Conservation (phyloP, 2,329 filamentous ascomycete species). For the Monosporascus sp. region DNA sequence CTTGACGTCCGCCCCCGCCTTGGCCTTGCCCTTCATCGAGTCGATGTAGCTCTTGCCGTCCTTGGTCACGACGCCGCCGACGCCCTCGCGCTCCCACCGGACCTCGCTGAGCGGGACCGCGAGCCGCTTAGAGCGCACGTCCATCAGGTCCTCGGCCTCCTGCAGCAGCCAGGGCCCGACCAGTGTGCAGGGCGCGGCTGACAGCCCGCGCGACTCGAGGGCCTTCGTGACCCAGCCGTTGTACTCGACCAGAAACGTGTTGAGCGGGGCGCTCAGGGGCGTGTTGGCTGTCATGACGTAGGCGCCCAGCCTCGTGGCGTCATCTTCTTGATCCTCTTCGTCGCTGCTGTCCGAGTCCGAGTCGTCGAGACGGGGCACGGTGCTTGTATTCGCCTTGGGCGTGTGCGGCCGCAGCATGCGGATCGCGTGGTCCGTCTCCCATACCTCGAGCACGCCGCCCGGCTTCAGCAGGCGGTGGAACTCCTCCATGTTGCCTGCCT, state of each 20-base stretch:
- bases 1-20: slow-evolving; percentile 24
- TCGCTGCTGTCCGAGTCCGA: slow-evolving; percentile 24
- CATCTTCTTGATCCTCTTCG: slow-evolving; percentile 53
- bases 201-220: slow-evolving; percentile 64
- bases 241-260: slow-evolving; percentile 76
- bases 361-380: slow-evolving; percentile 16
- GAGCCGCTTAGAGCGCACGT: slow-evolving; percentile 67
- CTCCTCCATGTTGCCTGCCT: slow-evolving; percentile 59
- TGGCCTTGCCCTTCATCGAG: slow-evolving; percentile 43
- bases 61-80: slow-evolving; percentile 56
- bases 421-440: slow-evolving; percentile 82
- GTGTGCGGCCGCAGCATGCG: slow-evolving; percentile 78
- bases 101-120: slow-evolving; percentile 84
- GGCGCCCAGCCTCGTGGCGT: slow-evolving; percentile 65
- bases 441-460: slow-evolving; percentile 77
- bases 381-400: slow-evolving; percentile 31
- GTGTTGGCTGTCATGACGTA: slow-evolving; percentile 81
- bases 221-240: slow-evolving; percentile 77
- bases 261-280: slow-evolving; percentile 73
- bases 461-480: slow-evolving; percentile 70
- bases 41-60: slow-evolving; percentile 57
- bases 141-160: slow-evolving; percentile 66
- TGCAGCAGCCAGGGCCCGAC: slow-evolving; percentile 74
- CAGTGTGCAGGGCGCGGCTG: slow-evolving; percentile 70
- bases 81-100: slow-evolving; percentile 78